Conservation (phyloP, 2,329 filamentous ascomycete genomes). For the Pseudogymnoascus sp. region DNA sequence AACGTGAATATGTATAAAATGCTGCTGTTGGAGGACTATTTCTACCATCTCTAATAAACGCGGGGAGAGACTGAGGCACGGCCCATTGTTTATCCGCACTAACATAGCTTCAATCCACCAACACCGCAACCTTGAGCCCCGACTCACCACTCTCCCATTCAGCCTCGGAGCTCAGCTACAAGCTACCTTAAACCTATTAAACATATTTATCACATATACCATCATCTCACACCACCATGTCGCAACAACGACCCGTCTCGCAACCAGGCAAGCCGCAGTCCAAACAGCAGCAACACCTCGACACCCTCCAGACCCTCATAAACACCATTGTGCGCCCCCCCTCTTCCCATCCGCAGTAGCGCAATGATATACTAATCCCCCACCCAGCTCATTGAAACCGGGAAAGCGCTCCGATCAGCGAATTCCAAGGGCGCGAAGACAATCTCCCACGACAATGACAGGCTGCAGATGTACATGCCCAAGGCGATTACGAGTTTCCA, state of each 20-base stretch:
- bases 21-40: too few species aligned
- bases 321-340: slow-evolving; percentile 42
- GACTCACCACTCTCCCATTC: not conserved
- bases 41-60: not conserved
- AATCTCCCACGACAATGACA: slow-evolving; percentile 22
- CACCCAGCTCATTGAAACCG: slow-evolving; percentile 49
- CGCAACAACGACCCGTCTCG: not conserved
- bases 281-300: slow-evolving; percentile 23
- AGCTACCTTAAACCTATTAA: not conserved
- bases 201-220: not conserved
- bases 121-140: not conserved
- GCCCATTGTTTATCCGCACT: not conserved
- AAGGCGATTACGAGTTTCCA: slow-evolving; percentile 33
- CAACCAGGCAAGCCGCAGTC: not conserved
- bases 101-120: not conserved
- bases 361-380: not conserved
- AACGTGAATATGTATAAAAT: not conserved
- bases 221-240: not conserved
- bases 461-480: slow-evolving; percentile 23
- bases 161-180: not conserved
- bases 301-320: slow-evolving; percentile 43
- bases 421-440: slow-evolving; percentile 39
- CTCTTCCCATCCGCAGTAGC: not conserved
- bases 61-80: not conserved
- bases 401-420: slow-evolving; percentile 46